Conservation (phyloP, 768 basidiomycete species). For the Russula ochroleuca region DNA sequence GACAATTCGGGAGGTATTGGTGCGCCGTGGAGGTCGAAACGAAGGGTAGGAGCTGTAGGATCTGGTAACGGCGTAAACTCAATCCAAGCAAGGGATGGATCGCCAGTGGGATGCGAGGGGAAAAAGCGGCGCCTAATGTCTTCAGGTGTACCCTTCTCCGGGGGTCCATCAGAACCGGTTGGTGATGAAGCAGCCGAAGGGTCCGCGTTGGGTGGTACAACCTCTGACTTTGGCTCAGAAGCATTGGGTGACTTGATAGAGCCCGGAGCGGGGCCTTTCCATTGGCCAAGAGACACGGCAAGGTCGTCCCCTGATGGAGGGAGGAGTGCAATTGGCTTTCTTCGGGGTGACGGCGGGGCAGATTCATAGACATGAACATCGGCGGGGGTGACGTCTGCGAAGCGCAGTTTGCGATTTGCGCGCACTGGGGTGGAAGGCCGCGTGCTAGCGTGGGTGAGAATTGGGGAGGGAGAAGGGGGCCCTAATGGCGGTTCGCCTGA, state of each 20-base stretch:
- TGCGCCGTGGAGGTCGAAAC: constrained; percentile 68
- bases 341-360: constrained; percentile 69
- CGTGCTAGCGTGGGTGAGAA: constrained; percentile 47
- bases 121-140: constrained; percentile 83
- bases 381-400: constrained; percentile 67
- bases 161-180: constrained; percentile 30
- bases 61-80: constrained; percentile 35
- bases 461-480: constrained; percentile 35
- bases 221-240: background rate
- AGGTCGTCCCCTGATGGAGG: constrained; percentile 40
- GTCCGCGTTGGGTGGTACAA: background rate
- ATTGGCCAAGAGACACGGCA: constrained; percentile 40
- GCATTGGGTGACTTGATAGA: background rate
- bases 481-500: background rate
- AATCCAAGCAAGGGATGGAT: constrained; percentile 84
- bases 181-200: background rate
- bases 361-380: constrained; percentile 84
- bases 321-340: constrained; percentile 54
- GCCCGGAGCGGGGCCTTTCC: constrained; percentile 28
- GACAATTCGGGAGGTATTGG: constrained; percentile 57
- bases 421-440: constrained; percentile 54
- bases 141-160: constrained; percentile 73
- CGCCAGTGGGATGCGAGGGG: constrained; percentile 59
- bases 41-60: constrained; percentile 36
- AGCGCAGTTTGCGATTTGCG: constrained; percentile 53